Evolutionary conservation across 768 basidiomycete species (phyloP).

Genomic region (Floccularia luteovirens): DNA sequence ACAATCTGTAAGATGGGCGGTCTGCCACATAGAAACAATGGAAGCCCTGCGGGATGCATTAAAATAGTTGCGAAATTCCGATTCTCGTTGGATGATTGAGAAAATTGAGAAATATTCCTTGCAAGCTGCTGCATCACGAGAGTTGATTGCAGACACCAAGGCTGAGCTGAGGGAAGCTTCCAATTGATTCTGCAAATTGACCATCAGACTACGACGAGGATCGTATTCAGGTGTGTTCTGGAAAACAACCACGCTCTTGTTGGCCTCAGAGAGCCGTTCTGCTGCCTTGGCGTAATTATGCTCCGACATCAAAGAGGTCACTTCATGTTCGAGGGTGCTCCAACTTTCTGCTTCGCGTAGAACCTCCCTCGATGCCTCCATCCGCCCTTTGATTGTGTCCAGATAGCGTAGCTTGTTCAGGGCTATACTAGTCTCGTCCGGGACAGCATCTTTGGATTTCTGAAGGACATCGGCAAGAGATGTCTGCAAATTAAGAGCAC

Average conservation of each 20-base stretch:
- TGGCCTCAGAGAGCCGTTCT: constrained; percentile 86
- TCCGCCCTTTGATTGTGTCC: constrained; percentile 75
- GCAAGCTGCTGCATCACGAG: constrained; percentile 68
- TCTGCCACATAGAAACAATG: constrained; percentile 66
- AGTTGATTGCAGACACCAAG: constrained; percentile 78
- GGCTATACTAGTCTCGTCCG: constrained; percentile 52
- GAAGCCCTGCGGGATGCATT: constrained; percentile 71
- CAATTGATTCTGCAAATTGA: constrained; percentile 91
- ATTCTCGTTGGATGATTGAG: constrained; percentile 82
- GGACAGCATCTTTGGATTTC: constrained; percentile 42
- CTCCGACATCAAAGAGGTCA: constrained; percentile 76
- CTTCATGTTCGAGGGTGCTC: constrained; percentile 91
- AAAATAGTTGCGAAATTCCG: constrained; percentile 93
- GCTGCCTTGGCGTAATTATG: constrained; percentile 84
- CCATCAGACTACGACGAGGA: constrained; percentile 74
- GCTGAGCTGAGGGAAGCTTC: constrained; percentile 91
- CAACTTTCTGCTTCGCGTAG: constrained; percentile 94
- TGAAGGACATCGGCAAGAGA: constrained; percentile 56
- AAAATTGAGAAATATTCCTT: constrained; percentile 83
- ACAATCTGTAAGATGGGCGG: constrained; percentile 44
- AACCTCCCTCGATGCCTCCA: constrained; percentile 88
- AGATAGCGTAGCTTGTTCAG: constrained; percentile 75
- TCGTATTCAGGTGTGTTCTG: constrained; percentile 92
- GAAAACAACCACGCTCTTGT: constrained; percentile 84
- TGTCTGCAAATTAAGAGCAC: constrained; percentile 68